Evolutionary conservation across 306 rosid genomes (phyloP).

Genomic region (Mucuna pruriens): DNA sequence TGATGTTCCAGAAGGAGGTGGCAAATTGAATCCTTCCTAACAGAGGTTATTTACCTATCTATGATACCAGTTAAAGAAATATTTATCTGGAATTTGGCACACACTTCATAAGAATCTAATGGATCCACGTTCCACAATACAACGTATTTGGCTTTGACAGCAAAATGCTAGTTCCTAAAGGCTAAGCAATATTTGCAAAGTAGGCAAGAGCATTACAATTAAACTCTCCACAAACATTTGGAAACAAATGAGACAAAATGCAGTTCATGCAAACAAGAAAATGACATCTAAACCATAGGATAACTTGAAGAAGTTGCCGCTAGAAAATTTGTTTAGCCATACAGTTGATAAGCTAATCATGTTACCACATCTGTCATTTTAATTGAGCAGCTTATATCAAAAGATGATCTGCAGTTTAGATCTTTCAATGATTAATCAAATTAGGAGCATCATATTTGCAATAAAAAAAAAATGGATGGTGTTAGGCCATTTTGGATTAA

Average conservation of each 20-base stretch:
- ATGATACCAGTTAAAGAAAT: conserved; percentile 9
- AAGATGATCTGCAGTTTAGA: conserved; percentile 12
- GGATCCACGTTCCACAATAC: background rate
- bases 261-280: background rate
- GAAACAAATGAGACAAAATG: conserved; percentile 22
- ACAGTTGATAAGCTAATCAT: background rate
- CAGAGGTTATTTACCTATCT: background rate
- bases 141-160: background rate
- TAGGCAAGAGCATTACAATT: background rate
- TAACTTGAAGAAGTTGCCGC: background rate
- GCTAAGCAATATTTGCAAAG: background rate
- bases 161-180: background rate
- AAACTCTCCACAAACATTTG: background rate
- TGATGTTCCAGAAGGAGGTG: background rate
- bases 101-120: background rate
- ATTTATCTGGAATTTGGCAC: conserved; percentile 14
- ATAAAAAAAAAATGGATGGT: background rate
- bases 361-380: conserved; percentile 22
- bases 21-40: background rate
- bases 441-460: background rate
- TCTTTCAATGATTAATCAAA: conserved; percentile 5
- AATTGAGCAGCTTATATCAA: conserved; percentile 3
- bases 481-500: conserved; percentile 13
- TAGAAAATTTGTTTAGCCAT: background rate
- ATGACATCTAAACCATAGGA: background rate